A percentile compares a stretch with the other conserved stretches of the same genome.
Evolutionary conservation across 176 grass and related monocot species (phyloP).

Genomic region (Alloteropsis semialata): DNA sequence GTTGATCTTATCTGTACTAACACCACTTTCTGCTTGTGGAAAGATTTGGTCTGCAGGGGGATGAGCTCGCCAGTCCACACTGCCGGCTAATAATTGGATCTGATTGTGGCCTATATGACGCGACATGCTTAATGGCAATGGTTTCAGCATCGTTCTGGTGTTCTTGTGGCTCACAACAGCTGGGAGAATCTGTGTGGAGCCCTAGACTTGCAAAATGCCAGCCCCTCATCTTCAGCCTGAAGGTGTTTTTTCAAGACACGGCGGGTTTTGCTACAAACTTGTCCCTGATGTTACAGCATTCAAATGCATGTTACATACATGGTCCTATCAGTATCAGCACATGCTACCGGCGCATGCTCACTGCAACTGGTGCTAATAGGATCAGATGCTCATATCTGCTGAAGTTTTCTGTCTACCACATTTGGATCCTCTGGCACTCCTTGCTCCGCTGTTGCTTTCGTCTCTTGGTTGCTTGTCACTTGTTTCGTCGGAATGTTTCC

Average conservation of each 20-base stretch:
- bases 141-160: neutral
- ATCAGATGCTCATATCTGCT: conserved; percentile 28
- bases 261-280: neutral
- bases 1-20: conserved; percentile 22
- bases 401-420: conserved; percentile 13
- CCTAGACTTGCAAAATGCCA: neutral
- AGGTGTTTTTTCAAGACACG: neutral
- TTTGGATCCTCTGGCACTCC: neutral
- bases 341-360: conserved; percentile 1
- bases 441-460: conserved; percentile 16
- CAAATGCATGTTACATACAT: conserved; percentile 33
- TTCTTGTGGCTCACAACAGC: conserved; percentile 30
- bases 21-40: conserved; percentile 26
- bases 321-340: conserved; percentile 42
- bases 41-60: conserved; percentile 20
- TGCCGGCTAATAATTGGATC: neutral
- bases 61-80: conserved; percentile 16
- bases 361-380: conserved; percentile 12
- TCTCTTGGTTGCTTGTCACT: neutral
- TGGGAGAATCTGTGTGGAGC: conserved; percentile 18
- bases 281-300: conserved; percentile 32
- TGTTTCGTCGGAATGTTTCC: neutral
- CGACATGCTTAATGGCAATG: conserved; percentile 3
- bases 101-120: neutral
- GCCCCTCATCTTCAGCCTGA: neutral